phyloP scores from a whole-genome alignment of 768 basidiomycete species.

The Agrocybe pediades region DNA sequence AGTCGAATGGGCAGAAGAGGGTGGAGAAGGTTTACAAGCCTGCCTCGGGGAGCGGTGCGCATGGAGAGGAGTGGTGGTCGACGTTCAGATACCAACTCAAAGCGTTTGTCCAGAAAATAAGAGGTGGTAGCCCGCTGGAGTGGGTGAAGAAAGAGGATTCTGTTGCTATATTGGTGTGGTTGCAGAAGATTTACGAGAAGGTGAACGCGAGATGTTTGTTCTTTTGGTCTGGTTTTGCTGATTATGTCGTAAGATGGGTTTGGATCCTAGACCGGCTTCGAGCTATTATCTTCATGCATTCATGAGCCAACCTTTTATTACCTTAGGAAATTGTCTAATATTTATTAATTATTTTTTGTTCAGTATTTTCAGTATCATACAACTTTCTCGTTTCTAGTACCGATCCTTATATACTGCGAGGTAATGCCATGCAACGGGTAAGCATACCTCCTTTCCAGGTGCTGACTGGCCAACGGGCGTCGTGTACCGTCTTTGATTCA shows the following conservation, averaged over 20 bases:
- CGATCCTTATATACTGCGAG: too few species aligned
- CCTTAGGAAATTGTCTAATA: too few species aligned
- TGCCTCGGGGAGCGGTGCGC: conserved; percentile 27
- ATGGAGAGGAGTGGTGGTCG: conserved; percentile 63
- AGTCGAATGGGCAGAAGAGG: conserved; percentile 27
- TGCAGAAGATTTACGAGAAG: conserved; percentile 41
- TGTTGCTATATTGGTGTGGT: conserved; percentile 36
- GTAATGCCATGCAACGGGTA: too few species aligned
- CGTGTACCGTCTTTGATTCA: too few species aligned
- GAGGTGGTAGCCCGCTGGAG: conserved; percentile 45
- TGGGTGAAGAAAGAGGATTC: conserved; percentile 43
- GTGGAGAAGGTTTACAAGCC: conserved; percentile 48
- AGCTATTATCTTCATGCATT: neutral
- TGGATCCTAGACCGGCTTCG: conserved; percentile 1
- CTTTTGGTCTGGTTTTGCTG: neutral
- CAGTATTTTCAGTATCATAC: too few species aligned
- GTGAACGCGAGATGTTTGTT: neutral
- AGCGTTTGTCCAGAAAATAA: conserved; percentile 60
- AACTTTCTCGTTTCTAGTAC: too few species aligned
- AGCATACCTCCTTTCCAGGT: too few species aligned
- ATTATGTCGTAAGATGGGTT: neutral
- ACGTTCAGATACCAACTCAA: conserved; percentile 60
- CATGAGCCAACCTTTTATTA: too few species aligned
- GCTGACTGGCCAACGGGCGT: too few species aligned
- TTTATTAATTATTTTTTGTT: too few species aligned